Conservation (phyloP, 345 rosid genomes). For the Excoecaria cochinchinensis region DNA sequence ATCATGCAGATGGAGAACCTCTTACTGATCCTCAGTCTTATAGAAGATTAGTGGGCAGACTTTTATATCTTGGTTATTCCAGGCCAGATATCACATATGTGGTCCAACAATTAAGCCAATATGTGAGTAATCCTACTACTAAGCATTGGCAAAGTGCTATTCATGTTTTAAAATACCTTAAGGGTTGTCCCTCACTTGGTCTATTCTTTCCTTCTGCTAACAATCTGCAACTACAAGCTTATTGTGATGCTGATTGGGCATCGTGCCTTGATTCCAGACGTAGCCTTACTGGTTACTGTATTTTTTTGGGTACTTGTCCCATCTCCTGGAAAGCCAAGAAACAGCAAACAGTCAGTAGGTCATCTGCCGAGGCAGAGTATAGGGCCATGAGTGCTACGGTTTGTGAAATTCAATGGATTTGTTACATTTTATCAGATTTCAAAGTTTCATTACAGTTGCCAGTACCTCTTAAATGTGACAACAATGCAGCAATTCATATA, state of each 20-base stretch:
- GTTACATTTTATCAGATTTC: background rate
- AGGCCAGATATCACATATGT: background rate
- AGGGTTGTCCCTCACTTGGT: background rate
- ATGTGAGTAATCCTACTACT: background rate
- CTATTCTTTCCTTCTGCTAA: background rate
- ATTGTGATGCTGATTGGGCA: background rate
- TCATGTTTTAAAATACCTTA: background rate
- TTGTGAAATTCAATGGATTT: background rate
- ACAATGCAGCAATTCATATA: background rate
- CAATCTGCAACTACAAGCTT: background rate
- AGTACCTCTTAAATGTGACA: background rate
- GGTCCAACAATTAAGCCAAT: background rate
- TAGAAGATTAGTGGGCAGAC: background rate
- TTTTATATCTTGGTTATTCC: background rate
- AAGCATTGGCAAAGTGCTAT: background rate
- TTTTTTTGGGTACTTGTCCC: background rate
- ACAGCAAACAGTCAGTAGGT: background rate
- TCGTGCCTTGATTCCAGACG: background rate
- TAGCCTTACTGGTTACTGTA: background rate
- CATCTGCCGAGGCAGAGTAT: background rate
- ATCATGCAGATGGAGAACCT: background rate
- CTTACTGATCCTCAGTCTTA: background rate
- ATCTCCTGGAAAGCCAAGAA: background rate
- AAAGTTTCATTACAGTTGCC: background rate
- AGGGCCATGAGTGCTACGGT: background rate